Base-by-base conservation (phyloP, 176 grass and related monocot species). In the Tuctoria greenei region DNA sequence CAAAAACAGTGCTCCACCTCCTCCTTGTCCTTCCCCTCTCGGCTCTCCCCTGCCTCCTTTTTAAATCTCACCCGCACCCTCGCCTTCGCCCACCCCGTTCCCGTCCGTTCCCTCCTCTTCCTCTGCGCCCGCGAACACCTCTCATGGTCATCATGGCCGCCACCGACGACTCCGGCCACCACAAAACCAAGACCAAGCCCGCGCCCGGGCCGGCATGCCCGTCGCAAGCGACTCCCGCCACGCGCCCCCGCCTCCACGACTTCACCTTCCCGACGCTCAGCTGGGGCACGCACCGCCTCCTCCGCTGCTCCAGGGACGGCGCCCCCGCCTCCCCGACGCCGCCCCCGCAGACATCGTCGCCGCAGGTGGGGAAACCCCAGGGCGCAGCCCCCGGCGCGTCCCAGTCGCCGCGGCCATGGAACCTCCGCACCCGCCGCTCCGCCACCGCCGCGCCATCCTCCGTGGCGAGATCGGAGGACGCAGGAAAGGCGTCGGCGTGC, bases 101-200 rank as follows among this genome's bases (percentile, higher is more conserved):
- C 24, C 38, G 1, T 25, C 18, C 36, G 5, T 27, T 3, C 28
- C 8, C 2, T 26, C 55, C 36, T 43, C 47, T 52, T 2, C 49
- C 17, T 49, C 27, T 5, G 0, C 46, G 10, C 4, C 45, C 7
- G 5, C 47, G 6, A 16, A 16, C 15, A 51, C 45, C 45, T 72
- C 81, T 59, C 47, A 81, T 85, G 76, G 82, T 64, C 57, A 41
- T 87, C 84, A 72, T 87, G 51, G 81, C 76, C 61, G 38, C 74
- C 61, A 28, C 74, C 60, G 74, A 47, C 58, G 74, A 64, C 58
- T 12, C 59, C 39, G 25, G 15, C 73, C 27, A 47, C 31, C 31
- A 31, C 46, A 17, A 49, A 2, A 2, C 14, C 37, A 64, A 50
- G 59, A 2, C 14, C 54, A 64, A 64, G 59, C 17, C 42, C 42